Base-by-base conservation (phyloP, 495 filamentous ascomycete species). In the Acidiella bohemica region DNA sequence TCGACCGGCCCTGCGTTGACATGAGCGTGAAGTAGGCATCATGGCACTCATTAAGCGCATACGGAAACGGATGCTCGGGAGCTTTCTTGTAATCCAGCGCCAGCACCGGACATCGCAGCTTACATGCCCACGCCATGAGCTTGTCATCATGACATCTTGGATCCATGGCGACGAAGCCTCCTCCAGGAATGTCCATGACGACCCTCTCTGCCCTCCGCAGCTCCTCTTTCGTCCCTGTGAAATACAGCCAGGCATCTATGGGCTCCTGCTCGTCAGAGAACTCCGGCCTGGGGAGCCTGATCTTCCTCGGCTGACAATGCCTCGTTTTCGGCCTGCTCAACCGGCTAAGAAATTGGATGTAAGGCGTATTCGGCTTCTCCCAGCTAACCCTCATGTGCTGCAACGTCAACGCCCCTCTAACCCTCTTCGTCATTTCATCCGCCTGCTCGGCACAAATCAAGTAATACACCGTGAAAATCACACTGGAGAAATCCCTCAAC, bases 31-130 rank as follows among this genome's bases (percentile, higher is more conserved):
- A 74, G 47, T 97, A 97, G 9, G 85, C 85, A 60, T 97, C 90
- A 53, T 84, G 96, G 53, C 86, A 94, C 55, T 97, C 90, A 55
- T 96, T 92, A 11, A 97, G 63, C 1, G 84, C 90, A 58, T 92
- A 92, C 3, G 90, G 90, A 47, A 95, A 97, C 3, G 92, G 88
- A 58, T 75, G 83, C 54, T 97, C 90, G 1, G 90, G 90, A 0
- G 90, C 90, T 54, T 93, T 94, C 50, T 75, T 78, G 61, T 97
- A 97, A 53, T 97, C 84, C 37, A 97, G 60, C 49, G 87, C 93
- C 39, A 97, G 56, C 5, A 97, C 67, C 0, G 90, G 90, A 7
- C 93, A 60, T 8, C 84, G 81, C 3, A 79, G 77, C 55, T 78
- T 83, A 5, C 76, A 82, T 0, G 90, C 80, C 90, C 90, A 97